Percentiles rank a stretch among this genome's conserved stretches.
These are phyloP conservation scores for Stentor roeselii DNA, from an alignment of 73 alveolate species.

Conservation along the genomic window DNA sequence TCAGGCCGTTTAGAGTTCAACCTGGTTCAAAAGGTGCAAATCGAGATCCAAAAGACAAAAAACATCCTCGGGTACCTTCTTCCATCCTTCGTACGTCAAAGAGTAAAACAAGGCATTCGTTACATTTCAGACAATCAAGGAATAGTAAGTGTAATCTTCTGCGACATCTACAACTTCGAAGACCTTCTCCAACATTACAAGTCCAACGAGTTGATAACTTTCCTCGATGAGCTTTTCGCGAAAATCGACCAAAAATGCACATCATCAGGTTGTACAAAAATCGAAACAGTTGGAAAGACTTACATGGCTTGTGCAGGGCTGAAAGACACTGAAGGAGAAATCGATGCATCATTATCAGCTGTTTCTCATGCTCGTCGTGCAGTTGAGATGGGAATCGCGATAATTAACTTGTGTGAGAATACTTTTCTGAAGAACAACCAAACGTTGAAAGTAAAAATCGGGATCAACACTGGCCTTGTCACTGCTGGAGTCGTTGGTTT, in stretches of 20 bases:
- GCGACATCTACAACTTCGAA: conserved; percentile 61
- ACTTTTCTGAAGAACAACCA: not conserved
- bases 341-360: not conserved
- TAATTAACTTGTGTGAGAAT: not conserved
- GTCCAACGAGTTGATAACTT: conserved; percentile 49
- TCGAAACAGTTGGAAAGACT: conserved; percentile 89
- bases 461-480: conserved; percentile 97
- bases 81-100: conserved; percentile 11
- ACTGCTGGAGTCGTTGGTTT: conserved; percentile 98
- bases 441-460: conserved; percentile 64
- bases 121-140: conserved; percentile 19
- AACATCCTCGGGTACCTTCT: conserved; percentile 43
- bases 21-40: conserved; percentile 29
- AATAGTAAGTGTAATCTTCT: conserved; percentile 50
- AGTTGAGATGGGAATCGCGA: conserved; percentile 1
- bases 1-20: conserved; percentile 1
- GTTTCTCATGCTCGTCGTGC: conserved; percentile 18
- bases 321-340: conserved; percentile 47
- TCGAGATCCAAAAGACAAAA: conserved; percentile 37
- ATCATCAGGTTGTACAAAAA: conserved; percentile 40
- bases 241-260: conserved; percentile 46
- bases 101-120: conserved; percentile 10
- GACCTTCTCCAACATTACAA: conserved; percentile 39
- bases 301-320: conserved; percentile 92
- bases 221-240: conserved; percentile 47